phyloP scores from a whole-genome alignment of 1,284 basidiomycete genomes.

The Austropuccinia psidii region DNA sequence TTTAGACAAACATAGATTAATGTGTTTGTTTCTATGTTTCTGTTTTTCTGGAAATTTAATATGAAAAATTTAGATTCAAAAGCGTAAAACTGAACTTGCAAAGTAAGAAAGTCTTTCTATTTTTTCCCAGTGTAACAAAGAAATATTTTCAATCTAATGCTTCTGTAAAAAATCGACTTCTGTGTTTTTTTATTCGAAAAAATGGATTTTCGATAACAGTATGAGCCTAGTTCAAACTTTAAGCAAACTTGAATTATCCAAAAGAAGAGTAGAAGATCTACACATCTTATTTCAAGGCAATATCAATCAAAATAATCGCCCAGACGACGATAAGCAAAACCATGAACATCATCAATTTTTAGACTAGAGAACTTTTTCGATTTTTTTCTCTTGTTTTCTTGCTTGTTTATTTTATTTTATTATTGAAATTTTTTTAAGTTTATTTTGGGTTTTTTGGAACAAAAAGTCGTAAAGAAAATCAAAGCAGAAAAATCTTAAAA shows the following conservation, averaged over 20 bases:
- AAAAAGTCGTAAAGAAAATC: too few species aligned
- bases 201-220: constrained; percentile 53
- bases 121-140: too few species aligned
- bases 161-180: not conserved
- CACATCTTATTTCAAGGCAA: constrained; percentile 50
- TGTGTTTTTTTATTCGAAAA: not conserved
- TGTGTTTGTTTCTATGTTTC: constrained; percentile 48
- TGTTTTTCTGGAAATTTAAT: constrained; percentile 76
- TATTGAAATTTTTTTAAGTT: too few species aligned
- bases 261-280: constrained; percentile 73
- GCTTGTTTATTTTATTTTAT: too few species aligned
- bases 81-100: constrained; percentile 85
- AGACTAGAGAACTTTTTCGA: too few species aligned
- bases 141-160: too few species aligned
- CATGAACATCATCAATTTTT: too few species aligned
- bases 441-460: too few species aligned
- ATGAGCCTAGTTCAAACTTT: constrained; percentile 71
- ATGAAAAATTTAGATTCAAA: constrained; percentile 86
- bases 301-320: constrained; percentile 3
- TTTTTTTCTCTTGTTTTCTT: too few species aligned
- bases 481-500: too few species aligned
- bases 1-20: not conserved
- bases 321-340: too few species aligned
- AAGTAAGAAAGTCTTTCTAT: constrained; percentile 53
- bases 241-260: constrained; percentile 71